Evolutionary conservation across 2,329 filamentous ascomycete species (phyloP).

Genomic region (Cladosporium oxysporum): DNA sequence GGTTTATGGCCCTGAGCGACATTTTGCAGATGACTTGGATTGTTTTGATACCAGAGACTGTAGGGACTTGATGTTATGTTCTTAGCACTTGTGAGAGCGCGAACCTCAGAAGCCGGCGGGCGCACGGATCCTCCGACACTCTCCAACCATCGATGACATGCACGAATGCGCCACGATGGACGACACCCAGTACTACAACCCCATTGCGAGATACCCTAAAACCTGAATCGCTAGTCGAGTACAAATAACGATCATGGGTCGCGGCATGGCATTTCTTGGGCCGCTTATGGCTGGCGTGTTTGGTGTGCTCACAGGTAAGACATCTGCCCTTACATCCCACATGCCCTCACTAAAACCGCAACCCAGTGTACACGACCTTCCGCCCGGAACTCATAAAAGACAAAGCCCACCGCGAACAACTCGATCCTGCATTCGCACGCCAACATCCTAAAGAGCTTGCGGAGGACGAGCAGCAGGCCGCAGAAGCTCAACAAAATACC

Average conservation of each 20-base stretch:
- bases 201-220: not conserved
- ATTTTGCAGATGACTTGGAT: not conserved
- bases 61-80: not conserved
- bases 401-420: conserved; percentile 8
- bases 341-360: not conserved
- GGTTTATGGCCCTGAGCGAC: not conserved
- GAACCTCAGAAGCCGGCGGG: not conserved
- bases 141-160: conserved; percentile 16
- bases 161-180: not conserved
- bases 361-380: conserved; percentile 9
- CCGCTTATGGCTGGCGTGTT: conserved; percentile 11
- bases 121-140: conserved; percentile 17
- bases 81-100: not conserved
- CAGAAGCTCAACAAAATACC: conserved; percentile 8
- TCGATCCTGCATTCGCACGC: not conserved
- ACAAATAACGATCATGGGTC: conserved; percentile 4
- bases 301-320: conserved; percentile 9
- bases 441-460: conserved; percentile 2
- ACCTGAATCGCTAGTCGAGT: too few species aligned
- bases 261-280: conserved; percentile 17
- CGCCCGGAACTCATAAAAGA: conserved; percentile 16
- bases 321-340: not conserved
- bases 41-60: not conserved
- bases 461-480: conserved; percentile 4
- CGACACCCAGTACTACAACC: not conserved